These are phyloP conservation scores for Pseudopediastrum boryanum DNA, from an alignment of 139 green algal species.

Conservation along the genomic window DNA sequence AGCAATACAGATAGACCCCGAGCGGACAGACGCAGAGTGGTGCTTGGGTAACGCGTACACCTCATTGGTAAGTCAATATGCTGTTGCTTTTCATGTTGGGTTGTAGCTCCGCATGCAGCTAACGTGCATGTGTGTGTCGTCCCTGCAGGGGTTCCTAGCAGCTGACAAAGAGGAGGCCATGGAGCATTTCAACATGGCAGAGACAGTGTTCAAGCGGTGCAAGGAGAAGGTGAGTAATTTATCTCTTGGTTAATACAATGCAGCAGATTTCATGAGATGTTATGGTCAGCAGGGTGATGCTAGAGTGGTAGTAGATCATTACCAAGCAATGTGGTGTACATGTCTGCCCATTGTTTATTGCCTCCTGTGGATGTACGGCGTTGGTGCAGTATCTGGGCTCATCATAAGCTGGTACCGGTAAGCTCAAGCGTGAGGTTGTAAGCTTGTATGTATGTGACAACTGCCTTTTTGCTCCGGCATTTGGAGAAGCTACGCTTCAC, in stretches of 20 bases:
- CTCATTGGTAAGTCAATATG: slow-evolving; percentile 47
- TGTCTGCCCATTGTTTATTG: too few species aligned
- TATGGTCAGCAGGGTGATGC: too few species aligned
- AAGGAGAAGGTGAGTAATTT: slow-evolving; percentile 48
- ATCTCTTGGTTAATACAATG: too few species aligned
- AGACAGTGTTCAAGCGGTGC: slow-evolving; percentile 80
- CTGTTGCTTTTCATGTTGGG: slow-evolving; percentile 11
- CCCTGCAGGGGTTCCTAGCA: slow-evolving; percentile 79
- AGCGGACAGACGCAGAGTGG: slow-evolving; percentile 89
- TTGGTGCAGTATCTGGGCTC: too few species aligned
- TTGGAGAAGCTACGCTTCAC: neutral
- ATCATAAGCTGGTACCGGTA: too few species aligned
- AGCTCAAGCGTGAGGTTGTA: too few species aligned
- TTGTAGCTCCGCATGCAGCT: neutral
- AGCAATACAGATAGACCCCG: slow-evolving; percentile 78
- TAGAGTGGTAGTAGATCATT: too few species aligned
- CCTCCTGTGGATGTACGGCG: too few species aligned
- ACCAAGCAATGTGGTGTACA: too few species aligned
- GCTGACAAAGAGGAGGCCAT: slow-evolving; percentile 63
- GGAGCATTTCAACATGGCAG: slow-evolving; percentile 83
- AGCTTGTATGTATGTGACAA: too few species aligned
- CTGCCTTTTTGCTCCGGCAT: too few species aligned
- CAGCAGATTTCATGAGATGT: too few species aligned
- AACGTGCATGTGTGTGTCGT: slow-evolving; percentile 4
- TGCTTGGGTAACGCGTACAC: slow-evolving; percentile 98